Conservation (phyloP, 2,329 filamentous ascomycete species). For the Whalleya microplaca region DNA sequence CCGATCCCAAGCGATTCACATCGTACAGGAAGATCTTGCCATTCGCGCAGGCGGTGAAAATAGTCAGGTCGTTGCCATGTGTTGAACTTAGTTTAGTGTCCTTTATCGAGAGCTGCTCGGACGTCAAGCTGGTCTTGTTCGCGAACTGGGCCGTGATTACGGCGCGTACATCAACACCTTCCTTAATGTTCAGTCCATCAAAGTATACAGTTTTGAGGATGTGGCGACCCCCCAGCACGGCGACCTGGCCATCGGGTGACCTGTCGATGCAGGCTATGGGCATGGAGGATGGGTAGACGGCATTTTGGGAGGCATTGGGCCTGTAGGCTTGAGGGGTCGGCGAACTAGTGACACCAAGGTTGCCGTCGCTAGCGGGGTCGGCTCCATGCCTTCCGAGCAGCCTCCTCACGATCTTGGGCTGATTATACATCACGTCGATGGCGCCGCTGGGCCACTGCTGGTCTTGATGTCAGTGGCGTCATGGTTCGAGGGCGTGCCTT, state of each 20-base stretch:
- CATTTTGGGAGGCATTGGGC: conserved; percentile 59
- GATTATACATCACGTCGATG: conserved; percentile 51
- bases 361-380: conserved; percentile 51
- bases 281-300: conserved; percentile 52
- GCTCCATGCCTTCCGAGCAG: conserved; percentile 58
- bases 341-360: conserved; percentile 51
- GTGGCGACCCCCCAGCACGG: conserved; percentile 62
- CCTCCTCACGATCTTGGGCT: conserved; percentile 63
- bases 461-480: conserved; percentile 26
- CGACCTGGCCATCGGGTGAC: conserved; percentile 58
- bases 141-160: conserved; percentile 56
- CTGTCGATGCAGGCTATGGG: conserved; percentile 63
- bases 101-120: conserved; percentile 66
- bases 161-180: conserved; percentile 62
- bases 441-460: conserved; percentile 31
- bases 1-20: conserved; percentile 52
- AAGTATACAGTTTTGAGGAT: conserved; percentile 64
- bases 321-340: conserved; percentile 50
- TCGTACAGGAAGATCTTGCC: conserved; percentile 70
- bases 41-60: conserved; percentile 66
- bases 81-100: conserved; percentile 60
- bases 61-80: conserved; percentile 51
- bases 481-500: conserved; percentile 24
- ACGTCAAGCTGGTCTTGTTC: conserved; percentile 44
- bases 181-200: conserved; percentile 56